Percentiles rank a stretch among this genome's conserved stretches.
Conservation (phyloP, 306 rosid species). For the Nissolia schottii region DNA sequence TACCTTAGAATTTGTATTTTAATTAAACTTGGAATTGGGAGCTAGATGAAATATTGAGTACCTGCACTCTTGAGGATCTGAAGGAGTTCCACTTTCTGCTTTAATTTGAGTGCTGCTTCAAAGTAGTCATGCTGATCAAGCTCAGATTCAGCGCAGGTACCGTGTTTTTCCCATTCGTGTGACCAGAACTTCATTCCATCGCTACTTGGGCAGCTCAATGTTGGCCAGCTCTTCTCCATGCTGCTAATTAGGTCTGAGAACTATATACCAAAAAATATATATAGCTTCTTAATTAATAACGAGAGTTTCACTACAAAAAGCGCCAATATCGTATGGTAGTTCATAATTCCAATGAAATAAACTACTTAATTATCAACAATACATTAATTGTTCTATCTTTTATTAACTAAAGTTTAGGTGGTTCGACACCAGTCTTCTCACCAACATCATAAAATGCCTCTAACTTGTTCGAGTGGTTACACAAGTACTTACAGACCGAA, state of each 20-base stretch:
- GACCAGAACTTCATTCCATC: slow-evolving; percentile 72
- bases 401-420: too few species aligned
- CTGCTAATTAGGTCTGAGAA: slow-evolving; percentile 46
- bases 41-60: not conserved
- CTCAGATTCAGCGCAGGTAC: slow-evolving; percentile 72
- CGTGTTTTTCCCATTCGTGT: slow-evolving; percentile 93
- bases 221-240: slow-evolving; percentile 66
- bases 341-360: too few species aligned
- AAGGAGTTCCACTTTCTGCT: slow-evolving; percentile 54
- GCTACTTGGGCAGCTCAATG: slow-evolving; percentile 88
- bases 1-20: too few species aligned
- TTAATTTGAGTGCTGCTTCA: slow-evolving; percentile 56
- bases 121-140: slow-evolving; percentile 67
- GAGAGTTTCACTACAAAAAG: not conserved
- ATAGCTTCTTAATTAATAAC: not conserved
- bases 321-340: too few species aligned
- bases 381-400: too few species aligned
- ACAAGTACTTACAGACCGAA: too few species aligned
- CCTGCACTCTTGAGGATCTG: slow-evolving; percentile 49
- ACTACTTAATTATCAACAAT: too few species aligned
- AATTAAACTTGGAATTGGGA: not conserved
- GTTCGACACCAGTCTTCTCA: too few species aligned
- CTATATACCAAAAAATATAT: slow-evolving; percentile 21
- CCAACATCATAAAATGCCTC: too few species aligned
- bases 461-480: too few species aligned